Evolutionary conservation across 2,329 filamentous ascomycete species (phyloP), one percentile per base, ranked within the genome.

Genomic region (Fusarium abutilonis): DNA sequence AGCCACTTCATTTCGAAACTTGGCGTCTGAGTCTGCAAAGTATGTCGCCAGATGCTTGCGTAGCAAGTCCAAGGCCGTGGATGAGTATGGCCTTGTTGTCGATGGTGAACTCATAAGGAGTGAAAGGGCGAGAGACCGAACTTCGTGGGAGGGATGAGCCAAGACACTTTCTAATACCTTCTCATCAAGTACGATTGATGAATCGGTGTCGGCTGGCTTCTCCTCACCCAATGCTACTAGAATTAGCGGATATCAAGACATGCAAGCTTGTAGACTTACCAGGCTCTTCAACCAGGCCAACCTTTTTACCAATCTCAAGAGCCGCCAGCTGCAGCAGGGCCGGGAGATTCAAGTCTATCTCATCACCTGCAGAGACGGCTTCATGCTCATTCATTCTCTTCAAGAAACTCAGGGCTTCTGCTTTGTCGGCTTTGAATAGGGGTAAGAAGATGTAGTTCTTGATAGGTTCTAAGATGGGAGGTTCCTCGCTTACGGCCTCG

Each of bases 21-120:
- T 92, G 6, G 94, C 88, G 72, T 97, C 93, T 1, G 91, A 87
- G 62, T 97, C 93, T 4, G 92, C 86, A 72, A 96, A 89, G 63
- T 94, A 86, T 14, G 88, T 84, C 1, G 85, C 82, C 4, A 98
- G 77, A 56, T 91, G 86, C 31, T 78, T 80, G 49, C 82, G 82
- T 3, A 98, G 78, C 11, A 89, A 81, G 4, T 77, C 74, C 3
- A 97, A 79, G 0, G 88, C 83, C 9, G 79, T 81, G 0, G 76
- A 69, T 0, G 88, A 88, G 48, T 96, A 88, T 1, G 92, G 89
- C 48, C 86, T 87, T 4, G 90, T 92, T 1, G 89, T 89, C 3
- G 90, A 86, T 9, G 88, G 86, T 0, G 92, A 94, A 9, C 89
- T 88, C 11, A 92, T 86, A 8, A 97, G 82, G 11, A 97, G 83